Evolutionary conservation across 352 stramenopile species (phyloP), one percentile per base, ranked within the genome.

Genomic region (Phytophthora kernoviae): DNA sequence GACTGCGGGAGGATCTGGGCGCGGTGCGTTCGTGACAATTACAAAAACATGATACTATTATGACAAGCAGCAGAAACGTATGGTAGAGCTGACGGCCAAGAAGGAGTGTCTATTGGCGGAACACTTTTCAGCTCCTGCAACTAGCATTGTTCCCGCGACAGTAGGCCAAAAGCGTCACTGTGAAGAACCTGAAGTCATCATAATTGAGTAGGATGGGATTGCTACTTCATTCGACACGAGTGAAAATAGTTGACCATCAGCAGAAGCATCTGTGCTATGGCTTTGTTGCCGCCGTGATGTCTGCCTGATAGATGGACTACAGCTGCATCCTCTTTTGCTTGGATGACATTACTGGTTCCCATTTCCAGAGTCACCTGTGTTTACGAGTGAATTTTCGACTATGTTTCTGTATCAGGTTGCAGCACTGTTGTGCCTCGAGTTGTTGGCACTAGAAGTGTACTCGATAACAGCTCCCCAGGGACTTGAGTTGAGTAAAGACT

Each of bases 41-140:
- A 46, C 40, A 15, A 46, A 46, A 27, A 46, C 40, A 22, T 4
- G 40, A 18, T 5, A 46, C 11, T 61, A 9, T 17, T 37, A 18
- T 40, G 33, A 40, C 9, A 40, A 14, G 4, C 33, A 40, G 33
- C 33, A 40, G 33, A 17, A 14, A 9, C 10, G 15, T 14, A 18
- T 40, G 9, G 4, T 18, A 15, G 11, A 40, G 33, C 4, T 40
- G 10, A 17, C 4, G 12, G 15, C 33, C 11, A 9, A 40, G 15
- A 40, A 40, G 15, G 33, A 40, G 12, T 6, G 24, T 3, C 6
- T 30, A 6, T 9, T 40, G 33, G 12, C 12, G 33, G 33, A 40
- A 40, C 33, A 9, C 33, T 40, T 14, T 6, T 40, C 33, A 40
- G 33, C 33, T 40, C 15, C 24, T 30, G 14, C 37, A 20, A 20